Conservation (phyloP, 345 rosid species). For the Cardamine occulta region DNA sequence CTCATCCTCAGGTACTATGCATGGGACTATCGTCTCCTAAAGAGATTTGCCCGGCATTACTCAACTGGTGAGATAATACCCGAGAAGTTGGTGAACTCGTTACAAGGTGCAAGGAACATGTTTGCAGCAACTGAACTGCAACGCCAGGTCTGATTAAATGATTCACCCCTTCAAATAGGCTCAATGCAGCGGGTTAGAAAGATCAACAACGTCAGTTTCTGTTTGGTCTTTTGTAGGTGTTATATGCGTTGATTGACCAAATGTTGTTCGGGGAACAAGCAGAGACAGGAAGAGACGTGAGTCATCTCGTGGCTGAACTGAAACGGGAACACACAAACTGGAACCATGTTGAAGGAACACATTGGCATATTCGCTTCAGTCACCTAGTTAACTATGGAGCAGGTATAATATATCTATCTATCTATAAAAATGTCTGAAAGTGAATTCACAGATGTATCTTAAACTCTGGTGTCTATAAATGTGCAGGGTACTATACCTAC, state of each 20-base stretch:
- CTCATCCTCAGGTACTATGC: conserved; percentile 71
- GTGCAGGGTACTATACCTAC: conserved; percentile 82
- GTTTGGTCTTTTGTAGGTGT: conserved; percentile 50
- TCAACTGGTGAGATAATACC: conserved; percentile 87
- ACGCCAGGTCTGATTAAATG: conserved; percentile 67
- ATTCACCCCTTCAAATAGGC: neutral
- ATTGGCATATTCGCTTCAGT: conserved; percentile 82
- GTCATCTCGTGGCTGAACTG: conserved; percentile 70
- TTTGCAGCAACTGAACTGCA: conserved; percentile 96
- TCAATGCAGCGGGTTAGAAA: neutral
- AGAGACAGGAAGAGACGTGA: conserved; percentile 49
- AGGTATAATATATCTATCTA: conserved; percentile 45
- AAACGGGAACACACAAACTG: conserved; percentile 76
- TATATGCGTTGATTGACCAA: conserved; percentile 85
- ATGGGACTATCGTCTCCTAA: conserved; percentile 81
- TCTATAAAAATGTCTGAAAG: neutral
- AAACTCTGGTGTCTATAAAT: conserved; percentile 12
- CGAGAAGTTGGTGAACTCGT: conserved; percentile 75
- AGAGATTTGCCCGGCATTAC: conserved; percentile 82
- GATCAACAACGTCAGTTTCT: neutral
- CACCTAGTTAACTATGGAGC: conserved; percentile 92
- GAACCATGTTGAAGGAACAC: conserved; percentile 87
- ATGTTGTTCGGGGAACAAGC: conserved; percentile 79
- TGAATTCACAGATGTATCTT: neutral
- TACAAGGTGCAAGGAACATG: conserved; percentile 88